Evolutionary conservation across 225 moss, liverwort and hornwort genomes (phyloP).

Genomic region (Antitrichia curtipendula): DNA sequence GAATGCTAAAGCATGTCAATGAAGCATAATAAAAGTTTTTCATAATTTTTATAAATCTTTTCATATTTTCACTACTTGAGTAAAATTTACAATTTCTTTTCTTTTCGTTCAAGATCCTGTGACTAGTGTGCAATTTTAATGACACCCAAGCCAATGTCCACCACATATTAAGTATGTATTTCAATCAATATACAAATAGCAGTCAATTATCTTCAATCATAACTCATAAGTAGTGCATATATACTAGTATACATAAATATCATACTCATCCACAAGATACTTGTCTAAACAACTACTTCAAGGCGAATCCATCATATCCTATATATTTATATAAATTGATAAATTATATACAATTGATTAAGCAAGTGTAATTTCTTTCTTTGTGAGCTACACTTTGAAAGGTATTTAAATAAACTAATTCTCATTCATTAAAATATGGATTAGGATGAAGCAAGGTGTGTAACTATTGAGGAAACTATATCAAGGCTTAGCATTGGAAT

Average conservation of each 20-base stretch:
- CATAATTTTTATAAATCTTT: no score
- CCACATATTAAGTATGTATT: neutral
- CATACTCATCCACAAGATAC: fast-evolving
- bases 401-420: neutral
- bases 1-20: fast-evolving
- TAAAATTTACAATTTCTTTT: neutral
- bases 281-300: neutral
- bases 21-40: no score
- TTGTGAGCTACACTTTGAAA: neutral
- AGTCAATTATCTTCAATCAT: neutral
- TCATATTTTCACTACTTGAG: neutral
- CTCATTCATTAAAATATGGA: neutral
- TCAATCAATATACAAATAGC: neutral
- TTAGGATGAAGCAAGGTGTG: slow-evolving; percentile 61
- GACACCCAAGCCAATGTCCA: fast-evolving
- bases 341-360: no score
- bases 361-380: no score
- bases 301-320: neutral
- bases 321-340: neutral
- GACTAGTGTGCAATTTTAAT: fast-evolving
- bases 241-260: no score
- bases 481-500: slow-evolving; percentile 52
- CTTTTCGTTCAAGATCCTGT: neutral
- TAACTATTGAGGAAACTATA: slow-evolving; percentile 58
- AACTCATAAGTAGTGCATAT: neutral